Evolutionary conservation across 352 stramenopile genomes (phyloP), one percentile per base, ranked within the genome.

Genomic region (Saprolegnia diclina): DNA sequence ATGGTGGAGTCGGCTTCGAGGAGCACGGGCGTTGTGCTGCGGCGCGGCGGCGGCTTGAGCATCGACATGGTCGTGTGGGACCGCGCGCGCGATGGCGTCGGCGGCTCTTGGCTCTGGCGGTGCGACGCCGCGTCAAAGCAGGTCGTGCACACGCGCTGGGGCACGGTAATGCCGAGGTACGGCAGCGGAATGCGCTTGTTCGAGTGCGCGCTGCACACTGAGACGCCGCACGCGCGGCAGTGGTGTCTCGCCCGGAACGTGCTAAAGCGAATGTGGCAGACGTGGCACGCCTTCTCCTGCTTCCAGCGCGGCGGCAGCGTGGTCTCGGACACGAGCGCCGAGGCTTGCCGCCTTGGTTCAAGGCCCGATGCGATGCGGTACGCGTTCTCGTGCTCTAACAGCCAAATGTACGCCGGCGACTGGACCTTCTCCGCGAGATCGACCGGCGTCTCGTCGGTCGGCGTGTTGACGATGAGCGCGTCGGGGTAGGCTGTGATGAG

Each of bases 351-450:
- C 1, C 78, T 73, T 1, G 81, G 79, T 21, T 76, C 79, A 7
- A 77, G 77, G 0, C 85, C 85, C 0, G 76, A 74, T 0, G 66
- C 75, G 14, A 59, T 24, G 24, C 76, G 76, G 1, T 90, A 54
- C 16, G 84, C 65, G 24, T 81, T 56, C 57, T 94, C 83, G 9
- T 73, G 57, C 14, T 73, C 42, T 0, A 94, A 65, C 45, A 80
- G 85, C 11, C 57, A 73, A n/a, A 88, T 59, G 52, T 87, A 81
- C 61, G 85, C 76, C 19, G 69, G 70, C 50, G 80, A 72, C 22
- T 89, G 75, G 3, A 81, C 71, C n/a, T 79, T 75, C 44, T 77
- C 71, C 0, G 82, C 86, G 22, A 94, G 79, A 62, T 94, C 84
- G 0, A 74, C 73, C 5, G 86, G 74, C 0, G 82, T 92, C 74